phyloP scores from a whole-genome alignment of 306 rosid genomes.

The Herpetospermum pedunculosum region DNA sequence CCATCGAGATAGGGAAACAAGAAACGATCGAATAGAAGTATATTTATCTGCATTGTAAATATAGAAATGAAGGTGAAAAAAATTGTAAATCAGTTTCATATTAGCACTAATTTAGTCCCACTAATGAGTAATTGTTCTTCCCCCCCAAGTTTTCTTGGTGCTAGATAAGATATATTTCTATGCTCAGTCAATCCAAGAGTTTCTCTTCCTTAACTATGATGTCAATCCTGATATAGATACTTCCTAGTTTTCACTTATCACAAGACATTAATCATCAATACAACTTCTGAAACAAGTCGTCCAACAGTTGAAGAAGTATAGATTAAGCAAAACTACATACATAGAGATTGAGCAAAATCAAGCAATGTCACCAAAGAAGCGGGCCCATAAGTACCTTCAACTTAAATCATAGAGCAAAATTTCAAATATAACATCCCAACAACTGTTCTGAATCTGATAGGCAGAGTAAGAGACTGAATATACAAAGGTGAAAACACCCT shows the following conservation, averaged over 20 bases:
- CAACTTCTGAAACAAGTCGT: not conserved
- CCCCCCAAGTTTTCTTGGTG: not conserved
- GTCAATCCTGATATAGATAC: not conserved
- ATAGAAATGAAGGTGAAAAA: not conserved
- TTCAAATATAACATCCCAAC: not conserved
- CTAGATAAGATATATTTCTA: not conserved
- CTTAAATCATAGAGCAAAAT: not conserved
- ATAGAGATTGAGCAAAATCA: not conserved
- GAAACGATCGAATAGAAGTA: not conserved
- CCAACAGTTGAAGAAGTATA: not conserved
- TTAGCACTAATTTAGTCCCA: not conserved
- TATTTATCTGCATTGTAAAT: not conserved
- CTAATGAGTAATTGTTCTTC: not conserved
- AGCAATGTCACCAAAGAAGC: not conserved
- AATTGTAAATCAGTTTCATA: not conserved
- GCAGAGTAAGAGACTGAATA: not conserved
- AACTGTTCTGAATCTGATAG: not conserved
- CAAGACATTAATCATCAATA: not conserved
- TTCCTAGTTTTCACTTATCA: not conserved
- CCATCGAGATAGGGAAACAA: not conserved
- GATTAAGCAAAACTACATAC: not conserved
- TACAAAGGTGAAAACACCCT: not conserved
- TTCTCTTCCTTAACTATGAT: not conserved
- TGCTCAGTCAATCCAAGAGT: not conserved
- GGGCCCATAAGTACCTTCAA: not conserved